Evolutionary conservation across 2,329 filamentous ascomycete species (phyloP), one percentile per base, ranked within the genome.

Genomic region (Pyrenochaeta sp.): DNA sequence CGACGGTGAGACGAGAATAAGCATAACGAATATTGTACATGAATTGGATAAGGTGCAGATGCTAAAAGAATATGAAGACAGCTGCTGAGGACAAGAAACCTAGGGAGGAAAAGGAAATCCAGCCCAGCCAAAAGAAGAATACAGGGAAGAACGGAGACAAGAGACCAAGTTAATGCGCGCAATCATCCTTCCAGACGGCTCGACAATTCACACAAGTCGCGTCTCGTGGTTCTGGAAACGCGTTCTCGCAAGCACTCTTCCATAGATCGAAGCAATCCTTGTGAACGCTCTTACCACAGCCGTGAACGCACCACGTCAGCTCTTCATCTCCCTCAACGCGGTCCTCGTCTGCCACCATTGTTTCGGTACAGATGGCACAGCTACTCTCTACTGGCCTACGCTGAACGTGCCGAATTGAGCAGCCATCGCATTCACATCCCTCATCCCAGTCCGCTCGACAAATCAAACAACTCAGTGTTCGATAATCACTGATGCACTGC

Each of bases 271-370:
- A 49, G 18, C 58, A 61, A 2, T 39, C 19, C 0, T 3, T 34
- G 26, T 60, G 58, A 9, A 60, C 48, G 20, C 39, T 61, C 10
- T 43, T 26, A 6, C 58, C 58, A 17, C 58, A 61, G 0, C 37
- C 26, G 6, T 17, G 11, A 15, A 54, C 55, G 22, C 56, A 60
- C 58, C 55, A 59, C 6, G 27, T 29, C 1, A 55, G 13, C 19
- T 23, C 24, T 6, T 19, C 10, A n/a, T n/a, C n/a, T n/a, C n/a
- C n/a, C n/a, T n/a, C 8, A 10, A 10, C 4, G 9, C 10, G 4
- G 11, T 11, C 24, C 5, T 37, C 34, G 4, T 11, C 13, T 10
- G 2, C 10, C 1, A 9, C 18, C 21, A 52, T 14, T 4, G 6
- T 43, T 8, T 51, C 38, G 1, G 6, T 17, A 26, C 48, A 54